phyloP scores from a whole-genome alignment of 2,329 filamentous ascomycete species.

The Phoma herbarum region DNA sequence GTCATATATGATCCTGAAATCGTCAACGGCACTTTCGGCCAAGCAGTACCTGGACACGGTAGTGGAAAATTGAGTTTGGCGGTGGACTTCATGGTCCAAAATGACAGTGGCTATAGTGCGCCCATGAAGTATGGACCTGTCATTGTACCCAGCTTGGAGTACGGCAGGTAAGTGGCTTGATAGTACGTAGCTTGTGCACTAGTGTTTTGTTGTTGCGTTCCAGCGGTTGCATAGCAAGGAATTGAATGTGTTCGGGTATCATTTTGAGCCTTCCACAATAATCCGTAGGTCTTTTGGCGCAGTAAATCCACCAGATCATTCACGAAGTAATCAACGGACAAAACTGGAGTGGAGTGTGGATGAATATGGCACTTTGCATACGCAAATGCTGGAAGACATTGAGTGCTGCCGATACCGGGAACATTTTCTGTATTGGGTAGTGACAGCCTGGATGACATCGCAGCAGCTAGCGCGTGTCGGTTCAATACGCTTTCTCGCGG shows the following conservation, averaged over 20 bases:
- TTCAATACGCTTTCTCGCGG: slow-evolving; percentile 18
- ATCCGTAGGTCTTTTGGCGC: background rate
- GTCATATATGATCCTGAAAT: slow-evolving; percentile 93
- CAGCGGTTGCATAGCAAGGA: slow-evolving; percentile 38
- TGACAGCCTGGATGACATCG: slow-evolving; percentile 24
- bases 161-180: slow-evolving; percentile 52
- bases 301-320: background rate
- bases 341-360: background rate
- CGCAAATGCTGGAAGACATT: background rate
- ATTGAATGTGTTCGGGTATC: background rate
- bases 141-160: slow-evolving; percentile 77
- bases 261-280: background rate
- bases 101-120: slow-evolving; percentile 79
- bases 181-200: background rate
- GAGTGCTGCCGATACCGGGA: slow-evolving; percentile 21
- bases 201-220: slow-evolving; percentile 19
- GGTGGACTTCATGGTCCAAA: slow-evolving; percentile 96
- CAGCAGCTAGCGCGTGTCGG: slow-evolving; percentile 11
- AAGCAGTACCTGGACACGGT: slow-evolving; percentile 50
- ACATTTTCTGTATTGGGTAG: slow-evolving; percentile 32
- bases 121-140: slow-evolving; percentile 98
- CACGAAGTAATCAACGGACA: background rate
- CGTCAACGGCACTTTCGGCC: slow-evolving; percentile 60
- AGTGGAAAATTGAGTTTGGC: slow-evolving; percentile 76
- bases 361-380: background rate